A percentile compares a stretch with the other conserved stretches of the same genome.
These are phyloP conservation scores for Magnusiomyces starmeri DNA, from an alignment of 1,139 yeast genomes.

Conservation along the genomic window DNA sequence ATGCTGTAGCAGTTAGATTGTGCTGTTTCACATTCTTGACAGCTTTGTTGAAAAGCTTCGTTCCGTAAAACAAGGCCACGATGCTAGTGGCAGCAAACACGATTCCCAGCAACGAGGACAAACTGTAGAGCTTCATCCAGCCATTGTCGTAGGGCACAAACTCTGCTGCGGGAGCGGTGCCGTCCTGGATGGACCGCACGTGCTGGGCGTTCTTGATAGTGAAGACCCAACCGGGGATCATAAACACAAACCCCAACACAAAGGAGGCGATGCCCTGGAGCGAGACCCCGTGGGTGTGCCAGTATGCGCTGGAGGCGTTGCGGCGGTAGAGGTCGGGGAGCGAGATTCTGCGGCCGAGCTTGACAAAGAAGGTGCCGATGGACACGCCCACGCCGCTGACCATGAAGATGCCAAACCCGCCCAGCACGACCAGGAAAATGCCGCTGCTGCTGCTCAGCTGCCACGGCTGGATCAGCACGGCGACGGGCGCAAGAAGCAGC, in stretches of 20 bases:
- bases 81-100: conserved; percentile 1
- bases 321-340: conserved; percentile 7
- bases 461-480: conserved; percentile 12
- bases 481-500: conserved; percentile 7
- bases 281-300: conserved; percentile 12
- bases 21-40: too few species aligned
- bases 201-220: conserved; percentile 5
- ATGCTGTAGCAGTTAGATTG: too few species aligned
- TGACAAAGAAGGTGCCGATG: conserved; percentile 8
- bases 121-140: conserved; percentile 9
- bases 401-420: conserved; percentile 12
- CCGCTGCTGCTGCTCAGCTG: conserved; percentile 7
- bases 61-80: conserved; percentile 32
- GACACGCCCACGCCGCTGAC: conserved; percentile 13
- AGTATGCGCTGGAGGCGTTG: conserved; percentile 6
- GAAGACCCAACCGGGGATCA: conserved; percentile 12
- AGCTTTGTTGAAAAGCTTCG: too few species aligned
- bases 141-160: conserved; percentile 2
- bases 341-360: conserved; percentile 3
- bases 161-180: not conserved
- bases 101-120: conserved; percentile 10
- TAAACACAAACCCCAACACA: conserved; percentile 10
- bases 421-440: conserved; percentile 9
- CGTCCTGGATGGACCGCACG: not conserved
- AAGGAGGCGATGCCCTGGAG: conserved; percentile 4